Evolutionary conservation across 176 grass and related monocot genomes (phyloP).

Genomic region (Thinopyrum elongatum): DNA sequence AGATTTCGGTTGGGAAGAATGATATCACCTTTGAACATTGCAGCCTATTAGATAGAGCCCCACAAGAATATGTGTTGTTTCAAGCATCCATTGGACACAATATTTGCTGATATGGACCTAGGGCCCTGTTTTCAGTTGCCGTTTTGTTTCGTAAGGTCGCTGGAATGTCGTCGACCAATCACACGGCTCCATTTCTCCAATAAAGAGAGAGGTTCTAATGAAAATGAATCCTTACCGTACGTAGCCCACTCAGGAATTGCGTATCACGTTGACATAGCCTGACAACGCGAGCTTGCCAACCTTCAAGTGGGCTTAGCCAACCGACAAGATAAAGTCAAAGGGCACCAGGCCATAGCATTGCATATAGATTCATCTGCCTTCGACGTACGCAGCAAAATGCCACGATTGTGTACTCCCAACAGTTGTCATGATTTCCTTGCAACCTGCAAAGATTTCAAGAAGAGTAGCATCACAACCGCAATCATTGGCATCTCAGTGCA

Average conservation of each 20-base stretch:
- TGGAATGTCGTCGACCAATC: slow-evolving; percentile 39
- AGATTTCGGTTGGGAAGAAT: slow-evolving; percentile 43
- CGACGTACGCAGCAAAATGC: slow-evolving; percentile 26
- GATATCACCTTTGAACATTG: slow-evolving; percentile 54
- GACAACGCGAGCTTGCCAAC: slow-evolving; percentile 26
- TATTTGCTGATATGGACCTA: slow-evolving; percentile 21
- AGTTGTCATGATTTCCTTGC: slow-evolving; percentile 19
- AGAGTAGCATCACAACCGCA: slow-evolving; percentile 2
- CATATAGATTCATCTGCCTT: slow-evolving; percentile 13
- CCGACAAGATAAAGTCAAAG: slow-evolving; percentile 91
- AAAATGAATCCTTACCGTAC: slow-evolving; percentile 41
- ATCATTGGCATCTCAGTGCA: not conserved
- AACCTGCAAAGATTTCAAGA: slow-evolving; percentile 29
- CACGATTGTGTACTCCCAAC: slow-evolving; percentile 15
- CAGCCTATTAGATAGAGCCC: slow-evolving; percentile 42
- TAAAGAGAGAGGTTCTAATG: not conserved
- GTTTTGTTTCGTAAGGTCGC: slow-evolving; percentile 45
- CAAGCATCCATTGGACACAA: slow-evolving; percentile 47
- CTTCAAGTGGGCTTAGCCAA: slow-evolving; percentile 58
- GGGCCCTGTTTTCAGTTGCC: slow-evolving; percentile 45
- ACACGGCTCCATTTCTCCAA: slow-evolving; percentile 34
- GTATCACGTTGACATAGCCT: slow-evolving; percentile 42
- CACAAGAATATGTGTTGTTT: slow-evolving; percentile 46
- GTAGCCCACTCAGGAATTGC: slow-evolving; percentile 17
- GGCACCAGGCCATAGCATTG: slow-evolving; percentile 34